Percentiles rank a stretch among this genome's conserved stretches.
Conservation (phyloP, 2,329 filamentous ascomycete genomes). For the Exophiala oligosperma region DNA sequence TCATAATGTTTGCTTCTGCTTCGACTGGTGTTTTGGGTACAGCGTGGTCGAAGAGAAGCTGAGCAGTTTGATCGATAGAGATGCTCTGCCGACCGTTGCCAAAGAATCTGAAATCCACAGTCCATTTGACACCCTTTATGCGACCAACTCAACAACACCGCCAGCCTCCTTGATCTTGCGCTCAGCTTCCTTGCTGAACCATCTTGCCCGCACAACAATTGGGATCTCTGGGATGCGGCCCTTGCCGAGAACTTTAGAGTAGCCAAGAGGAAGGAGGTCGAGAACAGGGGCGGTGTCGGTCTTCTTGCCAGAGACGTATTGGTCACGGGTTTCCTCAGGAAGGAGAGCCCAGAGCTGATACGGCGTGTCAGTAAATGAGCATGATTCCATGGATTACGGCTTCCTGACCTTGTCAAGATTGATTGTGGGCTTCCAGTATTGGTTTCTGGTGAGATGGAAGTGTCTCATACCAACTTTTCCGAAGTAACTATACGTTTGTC, state of each 20-base stretch:
- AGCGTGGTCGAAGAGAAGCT: background rate
- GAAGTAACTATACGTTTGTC: constrained; percentile 42
- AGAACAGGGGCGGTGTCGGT: constrained; percentile 94
- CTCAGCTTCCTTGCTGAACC: constrained; percentile 95
- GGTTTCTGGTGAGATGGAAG: constrained; percentile 95
- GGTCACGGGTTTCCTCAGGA: constrained; percentile 86
- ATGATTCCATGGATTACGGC: constrained; percentile 1
- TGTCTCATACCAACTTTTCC: constrained; percentile 92
- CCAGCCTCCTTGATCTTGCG: constrained; percentile 98
- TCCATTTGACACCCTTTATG: constrained; percentile 56
- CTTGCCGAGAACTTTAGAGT: constrained; percentile 99
- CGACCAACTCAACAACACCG: constrained; percentile 92
- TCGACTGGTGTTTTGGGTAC: too few relatives aligned
- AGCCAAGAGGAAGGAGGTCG: constrained; percentile 95
- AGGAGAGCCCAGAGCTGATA: constrained; percentile 89
- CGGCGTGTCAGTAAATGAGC: constrained; percentile 7
- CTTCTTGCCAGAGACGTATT: constrained; percentile 79
- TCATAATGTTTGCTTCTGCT: background rate
- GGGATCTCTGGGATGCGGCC: constrained; percentile 91
- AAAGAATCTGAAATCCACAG: background rate
- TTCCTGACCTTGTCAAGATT: constrained; percentile 91
- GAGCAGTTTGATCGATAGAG: too few relatives aligned
- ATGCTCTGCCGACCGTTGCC: background rate
- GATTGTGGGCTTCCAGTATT: constrained; percentile 98
- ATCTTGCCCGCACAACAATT: constrained; percentile 90